Base-by-base conservation (phyloP, 208 protist genomes). In the Endotrypanum monterogeii region DNA sequence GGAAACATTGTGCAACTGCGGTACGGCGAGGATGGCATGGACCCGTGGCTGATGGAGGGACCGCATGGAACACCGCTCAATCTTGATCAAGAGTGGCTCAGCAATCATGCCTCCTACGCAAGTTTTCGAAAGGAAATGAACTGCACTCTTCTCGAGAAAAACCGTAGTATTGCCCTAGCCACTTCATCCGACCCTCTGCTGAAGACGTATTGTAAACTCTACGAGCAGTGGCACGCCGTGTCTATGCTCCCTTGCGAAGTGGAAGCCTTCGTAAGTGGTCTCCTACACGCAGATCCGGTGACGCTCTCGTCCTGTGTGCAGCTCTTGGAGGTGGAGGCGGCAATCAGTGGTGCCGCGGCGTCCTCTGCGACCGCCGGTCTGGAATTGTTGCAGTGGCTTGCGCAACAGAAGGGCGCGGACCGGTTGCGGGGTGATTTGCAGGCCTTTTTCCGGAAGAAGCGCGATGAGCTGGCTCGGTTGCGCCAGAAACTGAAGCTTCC, bases 11-110 rank as follows among this genome's bases (percentile, higher is more conserved):
- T 99, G 35, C 98, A 99, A 84, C 90, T 99, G 28, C 87, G 78
- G 32, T 99, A 99, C 92, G 99, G 99, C 71, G 99, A 99, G 81
- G 99, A 99, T 86, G 96, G 94, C 7, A 84, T 99, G 28, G 99
- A 99, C 85, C 99, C 99, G 32, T 89, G 94, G 66, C 71, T 89
- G 50, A 99, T 99, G 94, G 98, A 99, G 67, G 93, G 93, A n/a
- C n/a, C 67, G n/a, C 73, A 82, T 62, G 89, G 88, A 16, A 84
- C 85, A 1, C 88, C 90, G 57, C 76, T 97, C 30, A 96, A 97
- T 76, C 73, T 97, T 48, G 83, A 92, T 12, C 90, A 92, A 76
- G 90, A 96, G 77, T 96, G 93, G 91, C 80, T 95, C 46, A 81
- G 83, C 51, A 84, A 55, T 12, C 78, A 83, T 7, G 89, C 92